phyloP scores from a whole-genome alignment of 1,284 basidiomycete species.

The Ceratobasidium sp. region DNA sequence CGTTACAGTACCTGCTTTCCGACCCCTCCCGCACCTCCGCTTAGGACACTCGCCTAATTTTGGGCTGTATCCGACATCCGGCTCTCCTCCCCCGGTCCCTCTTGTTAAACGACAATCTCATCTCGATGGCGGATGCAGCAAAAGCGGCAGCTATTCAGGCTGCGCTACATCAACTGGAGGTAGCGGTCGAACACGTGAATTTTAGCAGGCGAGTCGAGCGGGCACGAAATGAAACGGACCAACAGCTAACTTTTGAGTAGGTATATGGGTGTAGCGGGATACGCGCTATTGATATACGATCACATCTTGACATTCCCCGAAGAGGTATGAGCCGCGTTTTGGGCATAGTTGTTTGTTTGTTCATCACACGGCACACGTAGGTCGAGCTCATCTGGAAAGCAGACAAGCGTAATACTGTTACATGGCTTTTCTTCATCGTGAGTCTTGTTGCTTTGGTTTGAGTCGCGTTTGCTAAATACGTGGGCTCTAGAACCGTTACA shows the following conservation, averaged over 20 bases:
- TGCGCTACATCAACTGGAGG: constrained; percentile 31
- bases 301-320: constrained; percentile 41
- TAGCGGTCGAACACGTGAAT: constrained; percentile 20
- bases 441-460: not conserved
- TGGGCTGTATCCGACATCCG: constrained; percentile 12
- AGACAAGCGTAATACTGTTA: constrained; percentile 37
- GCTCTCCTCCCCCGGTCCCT: not conserved
- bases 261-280: constrained; percentile 42
- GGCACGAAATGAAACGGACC: not conserved
- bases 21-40: not conserved
- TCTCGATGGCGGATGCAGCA: constrained; percentile 24
- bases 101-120: not conserved
- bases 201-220: constrained; percentile 19
- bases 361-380: not conserved
- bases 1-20: not conserved
- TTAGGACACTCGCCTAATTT: not conserved
- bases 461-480: not conserved
- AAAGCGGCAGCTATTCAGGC: constrained; percentile 18
- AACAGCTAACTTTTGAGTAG: constrained; percentile 10
- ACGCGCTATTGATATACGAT: constrained; percentile 41
- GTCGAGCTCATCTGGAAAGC: constrained; percentile 43
- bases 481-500: constrained; percentile 38
- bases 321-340: constrained; percentile 17
- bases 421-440: constrained; percentile 32
- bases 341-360: not conserved